Base-by-base conservation (phyloP, 1,139 yeast genomes). In the Geotrichum fermentans region DNA sequence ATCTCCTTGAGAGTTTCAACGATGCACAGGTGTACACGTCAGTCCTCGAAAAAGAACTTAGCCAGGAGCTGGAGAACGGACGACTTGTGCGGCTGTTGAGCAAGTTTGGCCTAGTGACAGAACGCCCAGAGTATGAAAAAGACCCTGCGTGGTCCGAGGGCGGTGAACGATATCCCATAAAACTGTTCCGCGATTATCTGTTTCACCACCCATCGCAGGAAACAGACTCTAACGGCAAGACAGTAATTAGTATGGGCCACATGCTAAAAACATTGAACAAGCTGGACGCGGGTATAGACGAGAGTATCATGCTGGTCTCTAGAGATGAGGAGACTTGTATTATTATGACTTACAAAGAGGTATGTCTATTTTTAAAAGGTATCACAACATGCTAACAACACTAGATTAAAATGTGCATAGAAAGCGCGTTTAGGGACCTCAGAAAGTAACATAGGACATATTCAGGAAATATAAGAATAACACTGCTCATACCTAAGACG, bases 251-350 rank as follows among this genome's bases (percentile, higher is more conserved):
- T 66, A 72, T 92, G 58, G 82, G 90, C 1, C 88, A 89, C 63
- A 94, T 90, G 3, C 71, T 94, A 56, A 72, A 79, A 45, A 79
- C 83, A 57, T 70, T 92, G 60, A 92, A 92, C 68, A 92, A 92
- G 66, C 72, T 92, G 54, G 99, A 94, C 64, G 95, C 94, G 11
- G 98, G 97, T 0, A 77, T 84, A 40, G 92, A 87, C 47, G 98
- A 92, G 64, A 81, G 78, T 59, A 68, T 92, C 26, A 71, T 89
- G 62, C 74, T 92, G 52, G 86, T 88, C 4, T 82, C 94, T 28
- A 76, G 83, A 16, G 96, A 90, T 64, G 96, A 89, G 62, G 80
- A 80, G 69, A 80, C 79, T 44, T 86, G 95, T 64, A 72, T 89
- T 55, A 80, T 89, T 45, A 82, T 86, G 47, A 80, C 90, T 59